Percentiles rank a stretch among this genome's conserved stretches.
phyloP scores from a whole-genome alignment of 768 basidiomycete species.

The Boletus sp. region DNA sequence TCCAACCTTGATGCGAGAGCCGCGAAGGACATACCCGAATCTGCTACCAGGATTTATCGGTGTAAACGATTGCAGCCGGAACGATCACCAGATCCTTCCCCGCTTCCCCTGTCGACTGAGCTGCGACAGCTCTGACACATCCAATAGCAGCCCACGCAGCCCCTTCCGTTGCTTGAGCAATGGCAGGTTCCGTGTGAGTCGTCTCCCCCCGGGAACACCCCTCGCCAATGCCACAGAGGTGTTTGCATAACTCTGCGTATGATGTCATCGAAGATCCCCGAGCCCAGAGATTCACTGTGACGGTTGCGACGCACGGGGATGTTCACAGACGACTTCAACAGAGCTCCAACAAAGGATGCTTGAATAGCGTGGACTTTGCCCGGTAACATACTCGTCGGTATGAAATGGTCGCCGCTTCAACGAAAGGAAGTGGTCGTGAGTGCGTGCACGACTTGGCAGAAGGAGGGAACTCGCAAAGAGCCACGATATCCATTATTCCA shows the following conservation, averaged over 20 bases:
- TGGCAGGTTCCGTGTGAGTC: slow-evolving; percentile 45
- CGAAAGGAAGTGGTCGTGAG: not conserved
- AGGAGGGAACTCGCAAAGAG: slow-evolving; percentile 34
- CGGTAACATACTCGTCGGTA: slow-evolving; percentile 57
- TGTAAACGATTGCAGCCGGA: slow-evolving; percentile 68
- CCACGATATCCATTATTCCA: slow-evolving; percentile 60
- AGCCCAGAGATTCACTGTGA: not conserved
- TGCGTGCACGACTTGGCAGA: not conserved
- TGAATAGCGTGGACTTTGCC: slow-evolving; percentile 72
- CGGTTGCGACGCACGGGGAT: slow-evolving; percentile 68
- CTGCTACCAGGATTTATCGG: slow-evolving; percentile 62
- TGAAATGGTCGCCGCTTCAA: slow-evolving; percentile 52
- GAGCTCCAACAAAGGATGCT: slow-evolving; percentile 48
- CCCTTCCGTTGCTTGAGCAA: slow-evolving; percentile 55
- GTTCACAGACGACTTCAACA: slow-evolving; percentile 58
- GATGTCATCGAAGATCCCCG: not conserved
- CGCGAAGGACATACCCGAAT: slow-evolving; percentile 43
- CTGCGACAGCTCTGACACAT: slow-evolving; percentile 45
- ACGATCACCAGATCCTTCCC: slow-evolving; percentile 45
- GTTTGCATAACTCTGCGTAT: slow-evolving; percentile 49
- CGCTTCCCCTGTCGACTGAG: slow-evolving; percentile 17
- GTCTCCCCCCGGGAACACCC: slow-evolving; percentile 68
- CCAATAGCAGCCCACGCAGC: slow-evolving; percentile 72
- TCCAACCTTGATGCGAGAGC: not conserved
- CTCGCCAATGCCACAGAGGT: slow-evolving; percentile 53